A percentile compares a stretch with the other conserved stretches of the same genome.
Evolutionary conservation across 1,284 basidiomycete genomes (phyloP).

Genomic region (Pyrrhoderma lamaoense): DNA sequence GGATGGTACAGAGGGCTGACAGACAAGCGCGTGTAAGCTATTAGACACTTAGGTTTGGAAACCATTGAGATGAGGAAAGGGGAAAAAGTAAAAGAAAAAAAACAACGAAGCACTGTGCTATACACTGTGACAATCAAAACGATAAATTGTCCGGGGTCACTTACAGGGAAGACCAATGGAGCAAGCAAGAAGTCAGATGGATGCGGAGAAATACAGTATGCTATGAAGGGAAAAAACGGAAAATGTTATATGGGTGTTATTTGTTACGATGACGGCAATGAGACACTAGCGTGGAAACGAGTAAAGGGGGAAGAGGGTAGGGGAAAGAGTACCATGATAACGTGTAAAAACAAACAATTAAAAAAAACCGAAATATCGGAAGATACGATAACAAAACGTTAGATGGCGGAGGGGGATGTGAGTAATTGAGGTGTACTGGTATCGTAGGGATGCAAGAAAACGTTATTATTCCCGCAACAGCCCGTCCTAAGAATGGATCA

Average conservation of each 20-base stretch:
- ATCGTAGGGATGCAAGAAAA: conserved; percentile 9
- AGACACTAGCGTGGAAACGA: conserved; percentile 15
- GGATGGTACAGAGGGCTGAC: conserved; percentile 13
- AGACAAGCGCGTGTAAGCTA: conserved; percentile 16
- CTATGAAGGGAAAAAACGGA: neutral
- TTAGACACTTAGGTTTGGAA: conserved; percentile 15
- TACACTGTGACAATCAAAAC: conserved; percentile 17
- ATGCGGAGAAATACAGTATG: conserved; percentile 20
- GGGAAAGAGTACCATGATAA: conserved; percentile 1
- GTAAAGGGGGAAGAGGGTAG: neutral
- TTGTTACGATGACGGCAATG: conserved; percentile 11
- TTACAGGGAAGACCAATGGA: neutral
- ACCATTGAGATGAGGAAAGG: conserved; percentile 12
- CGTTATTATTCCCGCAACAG: conserved; percentile 4
- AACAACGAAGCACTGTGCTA: conserved; percentile 13
- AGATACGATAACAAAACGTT: conserved; percentile 14
- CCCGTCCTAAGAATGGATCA: conserved; percentile 4
- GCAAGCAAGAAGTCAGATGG: conserved; percentile 5
- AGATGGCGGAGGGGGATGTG: neutral
- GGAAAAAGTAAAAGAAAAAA: neutral
- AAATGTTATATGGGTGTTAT: no score
- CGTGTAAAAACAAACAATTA: conserved; percentile 14
- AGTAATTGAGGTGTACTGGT: conserved; percentile 3
- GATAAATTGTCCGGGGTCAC: no score
- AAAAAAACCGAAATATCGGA: conserved; percentile 10